Evolutionary conservation across 176 grass and related monocot genomes (phyloP).

Genomic region (Phoenix roebelenii): DNA sequence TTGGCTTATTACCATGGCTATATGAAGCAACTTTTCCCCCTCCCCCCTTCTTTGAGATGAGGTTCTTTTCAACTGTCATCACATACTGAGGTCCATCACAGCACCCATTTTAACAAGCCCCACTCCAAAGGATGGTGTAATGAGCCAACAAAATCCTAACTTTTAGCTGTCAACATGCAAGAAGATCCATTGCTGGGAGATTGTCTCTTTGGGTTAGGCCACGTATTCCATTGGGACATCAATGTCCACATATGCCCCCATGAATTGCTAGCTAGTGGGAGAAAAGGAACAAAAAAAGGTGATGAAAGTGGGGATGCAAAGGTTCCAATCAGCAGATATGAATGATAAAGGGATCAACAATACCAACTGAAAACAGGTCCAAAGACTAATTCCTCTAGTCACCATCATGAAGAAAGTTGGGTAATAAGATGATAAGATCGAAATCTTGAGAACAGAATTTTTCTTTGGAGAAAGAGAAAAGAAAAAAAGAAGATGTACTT

Average conservation of each 20-base stretch:
- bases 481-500: too few relatives aligned
- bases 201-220: background rate
- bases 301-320: background rate
- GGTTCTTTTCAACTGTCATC: too few relatives aligned
- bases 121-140: too few relatives aligned
- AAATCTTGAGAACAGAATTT: too few relatives aligned
- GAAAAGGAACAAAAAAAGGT: background rate
- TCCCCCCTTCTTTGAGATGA: too few relatives aligned
- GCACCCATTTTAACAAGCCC: too few relatives aligned
- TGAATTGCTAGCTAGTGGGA: background rate
- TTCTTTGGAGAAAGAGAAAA: too few relatives aligned
- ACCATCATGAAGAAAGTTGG: background rate
- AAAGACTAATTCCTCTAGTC: background rate
- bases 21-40: too few relatives aligned
- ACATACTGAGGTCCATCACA: too few relatives aligned
- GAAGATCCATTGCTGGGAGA: background rate
- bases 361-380: background rate
- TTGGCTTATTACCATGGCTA: too few relatives aligned
- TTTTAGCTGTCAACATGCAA: background rate
- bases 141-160: too few relatives aligned
- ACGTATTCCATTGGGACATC: background rate
- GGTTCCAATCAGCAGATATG: background rate
- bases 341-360: background rate
- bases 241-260: background rate
- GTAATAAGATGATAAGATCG: background rate